Evolutionary conservation across 78 protist genomes (phyloP), one percentile per base, ranked within the genome.

Genomic region (Tieghemostelium lacteum): DNA sequence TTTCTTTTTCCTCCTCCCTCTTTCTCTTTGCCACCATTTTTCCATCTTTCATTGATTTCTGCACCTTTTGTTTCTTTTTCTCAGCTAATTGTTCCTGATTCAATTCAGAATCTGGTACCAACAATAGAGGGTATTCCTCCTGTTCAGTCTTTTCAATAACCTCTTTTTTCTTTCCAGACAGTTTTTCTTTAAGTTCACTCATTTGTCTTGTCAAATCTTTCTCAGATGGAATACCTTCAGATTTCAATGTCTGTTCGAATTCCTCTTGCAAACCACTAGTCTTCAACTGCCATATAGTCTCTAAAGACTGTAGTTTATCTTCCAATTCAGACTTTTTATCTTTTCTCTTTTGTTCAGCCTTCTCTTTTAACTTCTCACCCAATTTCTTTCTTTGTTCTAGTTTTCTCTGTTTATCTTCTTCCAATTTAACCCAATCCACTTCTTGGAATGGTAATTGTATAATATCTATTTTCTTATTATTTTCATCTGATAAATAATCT

Each of bases 361-460:
- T 69, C 20, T 85, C 92, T 34, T 61, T 85, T 36, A 52, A 19
- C 58, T 54, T 63, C 7, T 73, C 64, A 26, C 92, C 92, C 78
- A 73, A 34, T 40, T 85, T 62, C 36, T 71, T 85, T 29, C 69
- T 70, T 19, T 78, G 36, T 66, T 66, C 63, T 19, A 78, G 34
- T 29, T 78, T 73, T 40, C 85, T 63, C 33, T 85, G 86, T 71
- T 66, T 73, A 12, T 85, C 85, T 24, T 85, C 92, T 37, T 85
- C 85, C 37, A 73, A 62, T 40, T 85, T 60, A 10, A 52, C 80
- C 40, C 69, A 62, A 50, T 85, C 92, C 19, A 85, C 45, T 24
- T 69, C 86, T 85, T 85, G 86, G 62, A 57, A 73, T 37, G 86
- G 85, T 60, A 78, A 45, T 65, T 78, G 88, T 34, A 78, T 78